Conservation (phyloP, 164 flowering plant species). For the Akebia trifoliata region DNA sequence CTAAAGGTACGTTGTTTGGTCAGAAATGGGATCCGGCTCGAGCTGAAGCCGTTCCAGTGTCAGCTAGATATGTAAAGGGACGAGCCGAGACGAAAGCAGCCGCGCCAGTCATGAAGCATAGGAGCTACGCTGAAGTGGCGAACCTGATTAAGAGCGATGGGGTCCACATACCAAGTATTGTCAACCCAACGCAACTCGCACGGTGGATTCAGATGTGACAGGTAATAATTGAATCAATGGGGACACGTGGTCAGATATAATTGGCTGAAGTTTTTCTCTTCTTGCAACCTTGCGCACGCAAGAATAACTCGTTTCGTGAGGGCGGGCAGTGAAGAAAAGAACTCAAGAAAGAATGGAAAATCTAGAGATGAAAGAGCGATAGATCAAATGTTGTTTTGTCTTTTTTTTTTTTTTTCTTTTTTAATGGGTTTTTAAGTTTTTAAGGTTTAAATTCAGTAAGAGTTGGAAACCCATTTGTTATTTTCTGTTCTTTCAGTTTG, state of each 20-base stretch:
- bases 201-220: constrained; percentile 61
- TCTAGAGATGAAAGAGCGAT: too few species aligned
- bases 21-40: constrained; percentile 55
- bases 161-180: constrained; percentile 65
- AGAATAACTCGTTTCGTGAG: too few species aligned
- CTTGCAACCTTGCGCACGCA: too few species aligned
- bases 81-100: not conserved
- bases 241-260: constrained; percentile 1
- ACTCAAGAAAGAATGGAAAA: not conserved
- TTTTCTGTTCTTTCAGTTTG: too few species aligned
- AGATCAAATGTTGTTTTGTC: too few species aligned
- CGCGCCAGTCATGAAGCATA: not conserved
- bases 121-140: constrained; percentile 54
- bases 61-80: not conserved
- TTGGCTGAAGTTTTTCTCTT: not conserved
- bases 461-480: too few species aligned
- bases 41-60: constrained; percentile 31
- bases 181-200: constrained; percentile 80
- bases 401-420: too few species aligned
- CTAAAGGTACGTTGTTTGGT: constrained; percentile 65
- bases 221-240: not conserved
- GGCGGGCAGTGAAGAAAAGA: not conserved
- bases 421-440: too few species aligned
- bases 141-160: constrained; percentile 54
- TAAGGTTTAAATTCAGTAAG: too few species aligned